phyloP scores from a whole-genome alignment of 768 basidiomycete genomes.

The Collybia sordida region DNA sequence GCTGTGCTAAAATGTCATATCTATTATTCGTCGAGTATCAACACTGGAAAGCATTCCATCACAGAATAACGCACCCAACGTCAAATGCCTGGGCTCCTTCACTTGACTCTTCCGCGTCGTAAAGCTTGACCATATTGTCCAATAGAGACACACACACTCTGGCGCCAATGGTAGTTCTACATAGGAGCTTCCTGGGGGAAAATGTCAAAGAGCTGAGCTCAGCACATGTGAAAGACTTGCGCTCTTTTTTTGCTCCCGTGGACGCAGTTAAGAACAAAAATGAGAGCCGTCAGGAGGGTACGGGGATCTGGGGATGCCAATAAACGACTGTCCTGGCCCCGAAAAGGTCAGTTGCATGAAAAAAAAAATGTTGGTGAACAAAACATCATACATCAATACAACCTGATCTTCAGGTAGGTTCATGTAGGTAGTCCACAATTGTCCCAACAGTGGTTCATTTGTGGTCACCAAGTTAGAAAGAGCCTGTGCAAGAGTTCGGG shows the following conservation, averaged over 20 bases:
- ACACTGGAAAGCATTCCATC: not conserved
- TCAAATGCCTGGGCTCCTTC: slow-evolving; percentile 73
- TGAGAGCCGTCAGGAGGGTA: slow-evolving; percentile 59
- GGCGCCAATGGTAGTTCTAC: slow-evolving; percentile 52
- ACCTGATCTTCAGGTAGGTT: slow-evolving; percentile 70
- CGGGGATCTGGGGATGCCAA: slow-evolving; percentile 65
- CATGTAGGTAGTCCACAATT: slow-evolving; percentile 65
- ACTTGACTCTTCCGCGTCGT: slow-evolving; percentile 64
- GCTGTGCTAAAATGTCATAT: slow-evolving; percentile 61
- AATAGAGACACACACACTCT: slow-evolving; percentile 69
- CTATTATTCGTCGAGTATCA: slow-evolving; percentile 30
- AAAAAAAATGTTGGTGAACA: slow-evolving; percentile 1
- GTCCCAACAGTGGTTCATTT: slow-evolving; percentile 56
- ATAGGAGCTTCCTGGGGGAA: slow-evolving; percentile 48
- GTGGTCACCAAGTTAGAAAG: slow-evolving; percentile 84
- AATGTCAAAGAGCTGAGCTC: slow-evolving; percentile 10
- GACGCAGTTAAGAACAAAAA: slow-evolving; percentile 73
- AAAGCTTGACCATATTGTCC: slow-evolving; percentile 68
- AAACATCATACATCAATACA: slow-evolving; percentile 63
- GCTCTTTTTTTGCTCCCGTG: slow-evolving; percentile 53
- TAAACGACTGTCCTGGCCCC: slow-evolving; percentile 43
- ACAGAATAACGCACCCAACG: slow-evolving; percentile 53
- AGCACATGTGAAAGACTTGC: slow-evolving; percentile 37
- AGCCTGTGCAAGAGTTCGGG: slow-evolving; percentile 71
- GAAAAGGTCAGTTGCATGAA: slow-evolving; percentile 13